Percentiles rank a stretch among this genome's conserved stretches.
phyloP scores from a whole-genome alignment of 768 basidiomycete species.

The Botryobasidium botryosum region DNA sequence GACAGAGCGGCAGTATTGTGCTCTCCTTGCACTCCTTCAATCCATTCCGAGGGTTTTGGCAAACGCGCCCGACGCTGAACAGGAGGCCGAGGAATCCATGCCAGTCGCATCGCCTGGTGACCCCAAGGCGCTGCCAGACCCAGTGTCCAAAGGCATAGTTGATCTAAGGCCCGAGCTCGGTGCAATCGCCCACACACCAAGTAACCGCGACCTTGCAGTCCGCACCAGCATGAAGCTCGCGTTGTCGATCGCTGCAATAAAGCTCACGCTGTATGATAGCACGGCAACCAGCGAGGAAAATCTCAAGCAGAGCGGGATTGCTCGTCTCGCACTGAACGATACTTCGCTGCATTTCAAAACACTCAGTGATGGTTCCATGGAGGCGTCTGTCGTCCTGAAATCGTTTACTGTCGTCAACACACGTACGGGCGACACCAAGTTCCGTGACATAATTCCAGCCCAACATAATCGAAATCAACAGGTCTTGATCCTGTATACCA shows the following conservation, averaged over 20 bases:
- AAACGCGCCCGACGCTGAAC: constrained; percentile 27
- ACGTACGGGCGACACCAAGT: constrained; percentile 60
- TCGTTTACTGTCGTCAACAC: constrained; percentile 89
- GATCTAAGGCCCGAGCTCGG: constrained; percentile 25
- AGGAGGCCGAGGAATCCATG: constrained; percentile 17
- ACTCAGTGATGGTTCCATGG: constrained; percentile 65
- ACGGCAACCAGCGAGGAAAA: constrained; percentile 37
- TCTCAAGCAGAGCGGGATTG: constrained; percentile 66
- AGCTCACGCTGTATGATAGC: constrained; percentile 71
- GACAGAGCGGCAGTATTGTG: constrained; percentile 67
- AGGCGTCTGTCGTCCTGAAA: constrained; percentile 74
- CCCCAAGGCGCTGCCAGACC: constrained; percentile 9
- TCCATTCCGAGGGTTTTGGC: constrained; percentile 54
- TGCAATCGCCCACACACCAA: constrained; percentile 13
- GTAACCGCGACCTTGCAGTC: constrained; percentile 23
- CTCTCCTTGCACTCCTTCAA: constrained; percentile 45
- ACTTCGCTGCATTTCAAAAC: constrained; percentile 66
- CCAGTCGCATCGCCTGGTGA: constrained; percentile 12
- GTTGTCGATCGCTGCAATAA: constrained; percentile 51
- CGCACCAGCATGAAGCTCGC: constrained; percentile 61
- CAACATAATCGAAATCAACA: constrained; percentile 71
- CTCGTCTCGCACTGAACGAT: constrained; percentile 66
- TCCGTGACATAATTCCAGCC: constrained; percentile 90
- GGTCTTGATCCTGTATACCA: constrained; percentile 83
- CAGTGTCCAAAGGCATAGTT: constrained; percentile 12